These are phyloP conservation scores for Hypoxylon sp. DNA, from an alignment of 2,329 filamentous ascomycete genomes.

Conservation along the genomic window DNA sequence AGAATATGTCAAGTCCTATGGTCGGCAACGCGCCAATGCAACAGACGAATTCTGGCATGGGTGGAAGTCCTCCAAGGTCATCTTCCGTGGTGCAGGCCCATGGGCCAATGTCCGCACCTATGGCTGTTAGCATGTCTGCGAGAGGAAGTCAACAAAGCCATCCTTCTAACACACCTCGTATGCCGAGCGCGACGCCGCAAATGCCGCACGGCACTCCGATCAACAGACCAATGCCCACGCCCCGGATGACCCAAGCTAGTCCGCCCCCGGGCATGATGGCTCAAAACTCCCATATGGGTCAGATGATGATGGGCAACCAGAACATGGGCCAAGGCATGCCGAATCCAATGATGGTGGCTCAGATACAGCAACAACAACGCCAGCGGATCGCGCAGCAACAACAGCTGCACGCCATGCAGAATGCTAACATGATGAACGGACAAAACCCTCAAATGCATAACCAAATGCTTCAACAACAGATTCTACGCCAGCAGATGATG, in stretches of 20 bases:
- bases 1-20: slow-evolving; percentile 75
- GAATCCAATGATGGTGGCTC: slow-evolving; percentile 57
- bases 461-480: slow-evolving; percentile 59
- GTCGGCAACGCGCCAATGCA: slow-evolving; percentile 73
- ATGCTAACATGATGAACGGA: slow-evolving; percentile 49
- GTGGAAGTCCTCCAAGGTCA: slow-evolving; percentile 74
- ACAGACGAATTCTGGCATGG: slow-evolving; percentile 74
- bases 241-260: slow-evolving; percentile 72
- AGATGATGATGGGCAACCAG: slow-evolving; percentile 67
- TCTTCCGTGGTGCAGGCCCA: slow-evolving; percentile 74
- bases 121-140: slow-evolving; percentile 72
- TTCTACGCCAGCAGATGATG: slow-evolving; percentile 58
- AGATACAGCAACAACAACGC: slow-evolving; percentile 60
- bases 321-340: slow-evolving; percentile 49
- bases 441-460: slow-evolving; percentile 54
- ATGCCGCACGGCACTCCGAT: slow-evolving; percentile 72
- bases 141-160: slow-evolving; percentile 76
- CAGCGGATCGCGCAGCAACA: slow-evolving; percentile 51
- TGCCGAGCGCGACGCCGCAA: slow-evolving; percentile 71
- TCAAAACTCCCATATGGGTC: slow-evolving; percentile 67
- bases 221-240: slow-evolving; percentile 65
- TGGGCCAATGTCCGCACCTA: slow-evolving; percentile 67
- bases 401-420: slow-evolving; percentile 49
- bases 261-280: slow-evolving; percentile 71
- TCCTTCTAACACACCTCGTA: slow-evolving; percentile 71